Base-by-base conservation (phyloP, 371 early-diverging fungal species). In the Cokeromyces recurvatus region DNA sequence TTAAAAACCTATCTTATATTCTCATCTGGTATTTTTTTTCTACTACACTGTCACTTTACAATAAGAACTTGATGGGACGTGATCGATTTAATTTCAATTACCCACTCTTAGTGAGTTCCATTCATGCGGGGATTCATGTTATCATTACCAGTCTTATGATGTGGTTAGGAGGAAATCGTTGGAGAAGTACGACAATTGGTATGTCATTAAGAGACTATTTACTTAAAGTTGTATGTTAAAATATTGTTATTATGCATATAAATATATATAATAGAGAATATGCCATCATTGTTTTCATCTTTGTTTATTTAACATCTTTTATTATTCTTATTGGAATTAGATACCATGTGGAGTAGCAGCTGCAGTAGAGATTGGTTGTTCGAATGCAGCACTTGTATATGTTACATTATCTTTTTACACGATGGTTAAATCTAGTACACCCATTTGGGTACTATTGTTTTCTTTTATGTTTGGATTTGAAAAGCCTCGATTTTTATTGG, bases 391-490 rank as follows among this genome's bases (percentile, higher is more conserved):
- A 29, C 76, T 94, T 43, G 81, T 85, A 64, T 77, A 72, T 36
- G 89, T 94, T 32, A 84, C 93, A 2, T 81, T 95, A 25, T 82
- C 91, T 10, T 92, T 94, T 55, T 92, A 92, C 69, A 95, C 94
- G 27, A 91, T 94, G 89, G 79, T 94, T 50, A 95, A 95, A 62
- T 89, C 90, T 31, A 85, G 86, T 23, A 80, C 86, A 6, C 89
- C 91, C 11, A 85, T 90, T 10, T 95, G 88, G 74, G 90, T 92
- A 4, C 70, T 95, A 12, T 31, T 91, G 4, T 94, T 94, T 64
- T 90, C 96, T 6, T 90, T 92, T 51, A 51, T 89, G 4, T 92
- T 95, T 62, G 69, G 85, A 2, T 80, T 95, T 40, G 96, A 95
- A 55, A 74, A 77, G 29, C 71, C 87, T 12, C 73, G 82, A 9